Percentiles rank a stretch among this genome's conserved stretches.
Evolutionary conservation across 306 rosid species (phyloP).

Genomic region (Vicia villosa): DNA sequence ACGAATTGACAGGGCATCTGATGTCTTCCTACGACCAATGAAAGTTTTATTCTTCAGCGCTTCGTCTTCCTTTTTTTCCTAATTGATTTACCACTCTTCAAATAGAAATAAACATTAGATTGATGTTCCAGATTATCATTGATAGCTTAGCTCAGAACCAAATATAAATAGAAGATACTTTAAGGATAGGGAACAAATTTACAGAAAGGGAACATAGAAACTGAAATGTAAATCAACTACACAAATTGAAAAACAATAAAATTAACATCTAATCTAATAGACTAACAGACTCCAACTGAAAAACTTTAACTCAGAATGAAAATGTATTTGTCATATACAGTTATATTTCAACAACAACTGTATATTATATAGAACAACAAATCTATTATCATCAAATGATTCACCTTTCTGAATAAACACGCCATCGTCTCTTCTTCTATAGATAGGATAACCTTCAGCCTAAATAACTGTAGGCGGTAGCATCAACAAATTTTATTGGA

Average conservation of each 20-base stretch:
- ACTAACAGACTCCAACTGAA: neutral
- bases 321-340: neutral
- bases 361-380: no score
- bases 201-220: slow-evolving; percentile 6
- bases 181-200: no score
- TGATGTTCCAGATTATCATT: neutral
- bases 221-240: neutral
- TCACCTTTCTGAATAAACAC: no score
- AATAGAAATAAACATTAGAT: slow-evolving; percentile 29
- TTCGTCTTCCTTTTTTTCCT: neutral
- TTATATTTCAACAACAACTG: no score
- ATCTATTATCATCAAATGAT: no score
- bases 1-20: neutral
- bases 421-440: no score
- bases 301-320: neutral
- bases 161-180: slow-evolving; percentile 3
- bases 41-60: neutral
- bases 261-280: neutral
- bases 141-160: neutral
- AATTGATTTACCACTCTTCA: neutral
- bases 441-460: no score
- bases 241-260: slow-evolving; percentile 15
- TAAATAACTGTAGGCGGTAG: no score
- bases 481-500: no score
- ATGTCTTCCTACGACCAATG: neutral